Evolutionary conservation across 345 rosid species (phyloP), one percentile per base, ranked within the genome.

Genomic region (Erodium maritimum): DNA sequence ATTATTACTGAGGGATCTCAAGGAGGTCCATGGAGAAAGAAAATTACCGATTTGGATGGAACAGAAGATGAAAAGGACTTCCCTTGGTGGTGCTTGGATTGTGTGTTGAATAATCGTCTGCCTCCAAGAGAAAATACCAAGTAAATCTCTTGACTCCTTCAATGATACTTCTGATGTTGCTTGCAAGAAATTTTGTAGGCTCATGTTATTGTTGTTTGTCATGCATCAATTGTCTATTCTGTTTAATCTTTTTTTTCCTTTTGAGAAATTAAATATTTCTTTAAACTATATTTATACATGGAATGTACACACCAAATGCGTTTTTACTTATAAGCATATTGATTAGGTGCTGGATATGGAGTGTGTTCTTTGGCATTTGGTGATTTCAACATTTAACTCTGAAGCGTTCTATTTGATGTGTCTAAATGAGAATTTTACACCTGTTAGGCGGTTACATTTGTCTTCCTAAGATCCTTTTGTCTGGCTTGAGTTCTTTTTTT

Each of bases 11-110:
- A 94, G 76, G 99, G 99, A 48, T 79, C 96, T 69, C 97, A 87
- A 71, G 97, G 97, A 52, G 96, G 95, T 46, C 95, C 86, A 3
- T 90, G 99, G 99, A 94, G 99, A 75, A 94, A 88, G 78, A 90
- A 84, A 75, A 80, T 83, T 65, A 80, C 89, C 9, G 97, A 87
- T 63, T 80, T 87, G 62, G 87, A 81, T 63, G 97, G 96, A 74
- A 81, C 82, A 13, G 97, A 94, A 71, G 93, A 94, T 66, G 97
- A 94, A 12, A 94, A 94, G 70, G 97, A 90, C 75, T 74, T 94
- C 52, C 99, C 99, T 52, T 75, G 76, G 85, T 94, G 99, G 99
- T 83, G 95, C 71, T 69, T 90, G 64, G 99, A 94, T 37, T 89
- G 96, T 61, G 79, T 90, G 61, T 73, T 94, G 79, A 80, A 86